Evolutionary conservation across 805 yeast species (phyloP).

Genomic region (Zygosaccharomyces lentus): DNA sequence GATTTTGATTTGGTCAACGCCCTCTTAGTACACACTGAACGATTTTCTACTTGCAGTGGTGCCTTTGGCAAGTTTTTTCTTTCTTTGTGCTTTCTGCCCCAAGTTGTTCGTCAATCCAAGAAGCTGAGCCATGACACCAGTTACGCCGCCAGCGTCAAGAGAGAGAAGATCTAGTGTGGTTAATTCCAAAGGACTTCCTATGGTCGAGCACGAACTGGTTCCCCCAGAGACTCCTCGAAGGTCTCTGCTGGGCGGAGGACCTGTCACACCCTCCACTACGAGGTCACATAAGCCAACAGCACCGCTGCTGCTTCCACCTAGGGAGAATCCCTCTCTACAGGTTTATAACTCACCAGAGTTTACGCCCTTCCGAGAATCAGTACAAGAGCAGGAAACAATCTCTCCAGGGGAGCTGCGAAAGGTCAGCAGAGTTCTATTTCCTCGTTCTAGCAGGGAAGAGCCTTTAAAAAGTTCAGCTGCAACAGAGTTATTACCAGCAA

Average conservation of each 20-base stretch:
- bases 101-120: not conserved
- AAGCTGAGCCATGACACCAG: conserved; percentile 24
- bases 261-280: conserved; percentile 29
- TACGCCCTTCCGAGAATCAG: conserved; percentile 23
- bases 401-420: conserved; percentile 11
- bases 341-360: conserved; percentile 34
- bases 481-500: conserved; percentile 18
- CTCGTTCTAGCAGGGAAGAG: conserved; percentile 13
- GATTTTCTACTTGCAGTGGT: not conserved
- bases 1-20: not conserved
- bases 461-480: conserved; percentile 2
- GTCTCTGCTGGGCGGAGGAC: conserved; percentile 9
- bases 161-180: conserved; percentile 7
- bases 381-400: conserved; percentile 11
- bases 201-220: conserved; percentile 5
- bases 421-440: conserved; percentile 29
- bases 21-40: not conserved
- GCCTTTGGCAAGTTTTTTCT: not conserved
- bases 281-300: conserved; percentile 11
- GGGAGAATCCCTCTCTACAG: conserved; percentile 17
- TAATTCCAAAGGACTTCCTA: not conserved
- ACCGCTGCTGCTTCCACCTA: conserved; percentile 19
- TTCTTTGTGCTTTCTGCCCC: not conserved
- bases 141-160: conserved; percentile 35
- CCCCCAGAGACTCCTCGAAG: conserved; percentile 16